Conservation (phyloP, 345 rosid genomes). For the Streptanthus diversifolius region DNA sequence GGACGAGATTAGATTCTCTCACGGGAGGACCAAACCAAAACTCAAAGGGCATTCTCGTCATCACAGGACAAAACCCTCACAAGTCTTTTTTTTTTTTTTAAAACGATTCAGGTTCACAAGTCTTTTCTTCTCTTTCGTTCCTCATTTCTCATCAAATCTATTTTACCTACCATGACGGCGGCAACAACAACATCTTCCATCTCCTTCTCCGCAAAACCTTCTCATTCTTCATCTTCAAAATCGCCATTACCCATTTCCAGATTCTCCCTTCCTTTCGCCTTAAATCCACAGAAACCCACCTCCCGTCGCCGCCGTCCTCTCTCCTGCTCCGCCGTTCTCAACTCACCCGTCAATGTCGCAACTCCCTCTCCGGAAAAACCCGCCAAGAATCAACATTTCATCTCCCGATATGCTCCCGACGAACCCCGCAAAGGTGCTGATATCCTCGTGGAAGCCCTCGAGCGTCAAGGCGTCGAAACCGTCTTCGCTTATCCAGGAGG, state of each 20-base stretch:
- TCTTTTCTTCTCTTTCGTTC: background rate
- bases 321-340: slow-evolving; percentile 34
- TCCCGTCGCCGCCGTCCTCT: slow-evolving; percentile 32
- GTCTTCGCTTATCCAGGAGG: slow-evolving; percentile 97
- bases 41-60: background rate
- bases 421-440: slow-evolving; percentile 94
- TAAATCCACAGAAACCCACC: slow-evolving; percentile 12
- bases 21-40: background rate
- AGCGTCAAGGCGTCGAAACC: slow-evolving; percentile 69
- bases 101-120: slow-evolving; percentile 13
- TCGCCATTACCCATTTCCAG: slow-evolving; percentile 31
- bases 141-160: background rate
- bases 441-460: slow-evolving; percentile 88
- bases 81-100: slow-evolving; percentile 2
- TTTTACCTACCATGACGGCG: slow-evolving; percentile 22
- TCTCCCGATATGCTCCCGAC: slow-evolving; percentile 51
- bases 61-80: background rate
- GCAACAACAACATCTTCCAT: slow-evolving; percentile 31
- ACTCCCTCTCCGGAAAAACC: background rate
- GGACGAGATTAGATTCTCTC: background rate
- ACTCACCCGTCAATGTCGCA: slow-evolving; percentile 22
- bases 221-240: slow-evolving; percentile 25
- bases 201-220: slow-evolving; percentile 24
- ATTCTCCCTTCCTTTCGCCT: slow-evolving; percentile 33
- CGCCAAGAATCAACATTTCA: background rate